Conservation (phyloP, 129 eudicot species). For the Tagetes patula region DNA sequence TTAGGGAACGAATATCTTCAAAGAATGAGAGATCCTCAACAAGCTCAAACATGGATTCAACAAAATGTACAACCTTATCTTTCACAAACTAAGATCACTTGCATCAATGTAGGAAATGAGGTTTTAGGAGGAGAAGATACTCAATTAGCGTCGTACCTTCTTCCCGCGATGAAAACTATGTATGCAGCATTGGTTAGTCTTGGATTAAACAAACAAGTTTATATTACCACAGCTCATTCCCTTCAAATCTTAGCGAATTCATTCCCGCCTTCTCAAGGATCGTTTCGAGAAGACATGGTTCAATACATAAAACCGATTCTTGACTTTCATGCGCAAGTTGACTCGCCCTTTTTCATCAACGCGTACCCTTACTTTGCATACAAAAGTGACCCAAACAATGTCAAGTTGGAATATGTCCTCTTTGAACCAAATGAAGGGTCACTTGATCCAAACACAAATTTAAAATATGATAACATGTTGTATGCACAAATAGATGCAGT, state of each 20-base stretch:
- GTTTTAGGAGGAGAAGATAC: slow-evolving; percentile 48
- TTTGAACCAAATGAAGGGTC: slow-evolving; percentile 72
- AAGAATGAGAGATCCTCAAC: slow-evolving; percentile 55
- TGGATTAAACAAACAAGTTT: slow-evolving; percentile 57
- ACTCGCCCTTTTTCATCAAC: slow-evolving; percentile 81
- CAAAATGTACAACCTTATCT: slow-evolving; percentile 72
- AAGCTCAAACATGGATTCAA: slow-evolving; percentile 84
- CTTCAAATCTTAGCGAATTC: slow-evolving; percentile 60
- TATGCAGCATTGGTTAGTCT: slow-evolving; percentile 59
- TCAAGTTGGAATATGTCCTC: slow-evolving; percentile 67
- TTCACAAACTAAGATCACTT: slow-evolving; percentile 66
- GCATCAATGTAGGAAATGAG: slow-evolving; percentile 85
- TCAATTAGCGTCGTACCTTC: slow-evolving; percentile 48
- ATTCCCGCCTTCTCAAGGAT: slow-evolving; percentile 87
- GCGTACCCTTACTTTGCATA: slow-evolving; percentile 93
- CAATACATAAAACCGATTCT: slow-evolving; percentile 68
- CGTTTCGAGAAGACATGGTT: slow-evolving; percentile 55
- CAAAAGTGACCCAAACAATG: slow-evolving; percentile 56
- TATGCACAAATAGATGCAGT: slow-evolving; percentile 98
- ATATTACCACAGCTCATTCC: slow-evolving; percentile 84
- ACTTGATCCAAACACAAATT: slow-evolving; percentile 54
- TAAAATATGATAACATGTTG: slow-evolving; percentile 92
- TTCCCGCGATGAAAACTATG: slow-evolving; percentile 81
- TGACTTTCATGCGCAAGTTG: slow-evolving; percentile 60
- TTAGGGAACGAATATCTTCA: slow-evolving; percentile 72